Conservation (phyloP, 2,329 filamentous ascomycete species). For the Ophiocordyceps polyrhachis-furcata region DNA sequence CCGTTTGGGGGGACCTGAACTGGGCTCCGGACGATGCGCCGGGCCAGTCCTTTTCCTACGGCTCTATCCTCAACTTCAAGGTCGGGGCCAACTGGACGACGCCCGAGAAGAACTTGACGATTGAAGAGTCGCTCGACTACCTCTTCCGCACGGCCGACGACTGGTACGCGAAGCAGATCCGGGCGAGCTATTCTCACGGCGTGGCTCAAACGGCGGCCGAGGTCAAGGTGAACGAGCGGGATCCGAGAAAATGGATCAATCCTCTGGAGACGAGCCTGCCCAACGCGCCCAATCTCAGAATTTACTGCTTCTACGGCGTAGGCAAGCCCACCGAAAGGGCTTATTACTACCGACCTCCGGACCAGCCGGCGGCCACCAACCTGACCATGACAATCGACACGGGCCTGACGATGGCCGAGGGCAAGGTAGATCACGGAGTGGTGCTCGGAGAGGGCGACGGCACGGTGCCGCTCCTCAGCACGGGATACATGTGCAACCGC, state of each 20-base stretch:
- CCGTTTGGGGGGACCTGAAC: slow-evolving; percentile 79
- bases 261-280: slow-evolving; percentile 79
- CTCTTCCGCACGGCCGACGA: slow-evolving; percentile 59
- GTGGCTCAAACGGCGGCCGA: slow-evolving; percentile 63
- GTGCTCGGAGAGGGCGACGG: slow-evolving; percentile 91
- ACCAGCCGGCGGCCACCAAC: slow-evolving; percentile 43
- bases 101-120: slow-evolving; percentile 59
- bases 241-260: slow-evolving; percentile 79
- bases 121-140: slow-evolving; percentile 58
- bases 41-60: slow-evolving; percentile 54
- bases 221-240: slow-evolving; percentile 65
- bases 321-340: slow-evolving; percentile 85
- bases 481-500: slow-evolving; percentile 91
- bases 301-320: slow-evolving; percentile 94
- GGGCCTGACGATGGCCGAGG: slow-evolving; percentile 27
- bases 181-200: slow-evolving; percentile 67
- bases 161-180: slow-evolving; percentile 66
- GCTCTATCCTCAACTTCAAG: slow-evolving; percentile 72
- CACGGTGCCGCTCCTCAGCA: slow-evolving; percentile 80
- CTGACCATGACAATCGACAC: slow-evolving; percentile 62
- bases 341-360: slow-evolving; percentile 68
- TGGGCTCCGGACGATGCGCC: slow-evolving; percentile 78
- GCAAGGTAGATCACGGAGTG: slow-evolving; percentile 67
- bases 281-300: slow-evolving; percentile 72
- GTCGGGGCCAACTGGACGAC: slow-evolving; percentile 42